Conservation (phyloP, 768 basidiomycete genomes). For the Xanthoconium purpureum region DNA sequence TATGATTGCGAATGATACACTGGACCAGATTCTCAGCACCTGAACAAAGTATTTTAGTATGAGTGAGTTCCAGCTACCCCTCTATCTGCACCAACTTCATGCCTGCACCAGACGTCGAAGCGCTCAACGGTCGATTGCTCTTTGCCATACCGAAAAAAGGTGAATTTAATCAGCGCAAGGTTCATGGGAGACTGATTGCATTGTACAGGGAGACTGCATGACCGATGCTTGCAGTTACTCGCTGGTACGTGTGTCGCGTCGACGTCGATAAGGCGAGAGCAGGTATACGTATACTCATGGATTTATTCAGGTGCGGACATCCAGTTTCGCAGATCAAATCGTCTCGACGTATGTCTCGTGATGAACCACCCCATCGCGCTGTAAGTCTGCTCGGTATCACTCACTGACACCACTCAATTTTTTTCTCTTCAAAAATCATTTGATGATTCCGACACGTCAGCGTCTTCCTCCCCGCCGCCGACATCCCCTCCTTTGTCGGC, state of each 20-base stretch:
- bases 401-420: not conserved
- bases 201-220: constrained; percentile 73
- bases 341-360: constrained; percentile 92
- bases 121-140: constrained; percentile 79
- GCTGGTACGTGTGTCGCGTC: constrained; percentile 52
- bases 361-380: constrained; percentile 92
- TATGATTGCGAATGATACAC: too few species aligned
- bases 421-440: too few species aligned
- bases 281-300: not conserved
- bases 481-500: constrained; percentile 98
- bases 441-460: constrained; percentile 37
- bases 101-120: constrained; percentile 55
- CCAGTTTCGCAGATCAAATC: constrained; percentile 81
- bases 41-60: constrained; percentile 7
- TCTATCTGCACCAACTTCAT: not conserved
- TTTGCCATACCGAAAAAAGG: constrained; percentile 99
- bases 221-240: constrained; percentile 83
- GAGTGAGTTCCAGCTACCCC: constrained; percentile 15
- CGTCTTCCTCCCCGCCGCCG: constrained; percentile 93
- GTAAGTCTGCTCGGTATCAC: constrained; percentile 37
- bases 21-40: not conserved
- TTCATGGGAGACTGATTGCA: not conserved
- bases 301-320: constrained; percentile 79
- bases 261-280: not conserved
- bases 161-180: constrained; percentile 22